phyloP scores from a whole-genome alignment of 495 filamentous ascomycete species.

The Penicillium macrosclerotiorum region DNA sequence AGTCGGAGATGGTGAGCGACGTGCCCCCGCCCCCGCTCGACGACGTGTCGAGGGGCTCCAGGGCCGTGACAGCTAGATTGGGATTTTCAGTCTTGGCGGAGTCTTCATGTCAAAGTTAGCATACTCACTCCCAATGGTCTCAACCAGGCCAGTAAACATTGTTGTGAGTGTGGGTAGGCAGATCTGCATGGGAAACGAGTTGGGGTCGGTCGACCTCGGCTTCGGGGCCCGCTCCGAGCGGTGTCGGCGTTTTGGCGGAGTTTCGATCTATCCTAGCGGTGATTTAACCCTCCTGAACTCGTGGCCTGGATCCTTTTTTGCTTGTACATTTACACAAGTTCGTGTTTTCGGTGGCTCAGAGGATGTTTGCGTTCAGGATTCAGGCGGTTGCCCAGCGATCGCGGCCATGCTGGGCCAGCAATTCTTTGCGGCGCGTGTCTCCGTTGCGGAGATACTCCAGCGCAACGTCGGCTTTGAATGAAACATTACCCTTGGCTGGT shows the following conservation, averaged over 20 bases:
- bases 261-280: conserved; percentile 20
- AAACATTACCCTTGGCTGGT: conserved; percentile 70
- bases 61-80: conserved; percentile 68
- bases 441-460: conserved; percentile 39
- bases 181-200: conserved; percentile 17
- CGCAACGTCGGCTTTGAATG: conserved; percentile 21
- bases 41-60: conserved; percentile 75
- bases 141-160: conserved; percentile 98
- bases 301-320: conserved; percentile 1
- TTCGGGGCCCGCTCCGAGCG: conserved; percentile 25
- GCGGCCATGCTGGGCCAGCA: conserved; percentile 16
- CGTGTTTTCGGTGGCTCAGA: conserved; percentile 8
- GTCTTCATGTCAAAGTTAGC: neutral
- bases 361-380: conserved; percentile 26
- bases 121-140: conserved; percentile 82
- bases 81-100: conserved; percentile 11
- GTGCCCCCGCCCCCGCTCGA: conserved; percentile 70
- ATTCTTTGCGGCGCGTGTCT: conserved; percentile 19
- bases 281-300: conserved; percentile 13
- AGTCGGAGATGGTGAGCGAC: conserved; percentile 80
- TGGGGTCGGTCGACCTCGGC: conserved; percentile 34
- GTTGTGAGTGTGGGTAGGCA: conserved; percentile 25
- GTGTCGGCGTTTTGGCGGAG: conserved; percentile 35
- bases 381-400: conserved; percentile 27
- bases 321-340: conserved; percentile 1